Base-by-base conservation (phyloP, 805 yeast species). In the Candida ficus region DNA sequence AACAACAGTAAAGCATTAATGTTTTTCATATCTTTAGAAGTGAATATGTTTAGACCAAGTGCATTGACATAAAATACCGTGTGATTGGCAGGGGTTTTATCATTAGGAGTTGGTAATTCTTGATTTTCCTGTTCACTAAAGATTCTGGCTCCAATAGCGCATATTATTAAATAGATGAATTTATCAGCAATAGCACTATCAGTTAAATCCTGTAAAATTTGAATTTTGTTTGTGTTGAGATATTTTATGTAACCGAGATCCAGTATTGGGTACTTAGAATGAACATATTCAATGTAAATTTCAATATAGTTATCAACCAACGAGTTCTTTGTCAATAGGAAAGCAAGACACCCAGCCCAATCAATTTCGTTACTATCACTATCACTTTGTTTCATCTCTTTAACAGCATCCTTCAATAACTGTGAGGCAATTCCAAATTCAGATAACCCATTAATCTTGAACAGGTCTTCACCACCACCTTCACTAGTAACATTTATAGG, bases 131-230 rank as follows among this genome's bases (percentile, higher is more conserved):
- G 31, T n/a, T 35, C 38, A 27, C 38, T 35, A 12, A 35, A 18
- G 8, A 35, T 19, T 27, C 38, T 27, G 3, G 38, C 38, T 4
- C 32, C 38, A 35, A 35, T 27, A 14, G 38, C 31, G 28, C 38
- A 35, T 12, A 35, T 35, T 32, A 35, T 35, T 11, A 35, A n/a
- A 27, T 23, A 35, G 4, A 35, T 35, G 32, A 35, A 35, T 20
- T 35, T 35, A 17, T 35, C 38, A n/a, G 20, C 19, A n/a, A 19
- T 35, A 8, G 31, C 13, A 28, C 16, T 20, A 11, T 35, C 38
- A 21, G 11, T 27, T 5, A 28, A 20, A 21, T 35, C 30, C 6
- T 28, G 28, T 18, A 35, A 28, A 14, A 35, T n/a, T 6, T 11
- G 8, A 2, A 7, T 19, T 7, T 20, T 27, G 20, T 35, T 35